These are phyloP conservation scores for Pulchroboletus neoregius DNA, from an alignment of 1,284 basidiomycete species.

Conservation along the genomic window DNA sequence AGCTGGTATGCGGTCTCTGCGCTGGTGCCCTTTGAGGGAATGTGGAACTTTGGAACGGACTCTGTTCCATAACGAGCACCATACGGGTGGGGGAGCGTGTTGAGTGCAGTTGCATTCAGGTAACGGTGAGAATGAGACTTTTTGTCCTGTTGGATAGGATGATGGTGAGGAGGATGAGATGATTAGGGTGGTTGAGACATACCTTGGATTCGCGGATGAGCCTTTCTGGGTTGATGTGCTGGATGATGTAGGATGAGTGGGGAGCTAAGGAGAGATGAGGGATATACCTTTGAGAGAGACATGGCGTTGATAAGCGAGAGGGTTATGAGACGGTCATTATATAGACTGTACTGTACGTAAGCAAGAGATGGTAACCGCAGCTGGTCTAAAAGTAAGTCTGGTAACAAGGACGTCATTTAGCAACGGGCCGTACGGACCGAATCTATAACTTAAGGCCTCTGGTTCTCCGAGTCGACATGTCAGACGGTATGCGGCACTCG, in stretches of 20 bases:
- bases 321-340: background rate
- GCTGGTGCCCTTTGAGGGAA: conserved; percentile 58
- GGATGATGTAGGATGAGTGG: background rate
- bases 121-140: conserved; percentile 38
- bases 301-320: conserved; percentile 21
- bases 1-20: conserved; percentile 71
- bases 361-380: too few species aligned
- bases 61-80: conserved; percentile 61
- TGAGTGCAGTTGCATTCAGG: conserved; percentile 37
- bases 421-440: too few species aligned
- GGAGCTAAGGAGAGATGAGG: background rate
- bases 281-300: conserved; percentile 48
- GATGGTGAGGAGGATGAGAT: background rate
- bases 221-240: conserved; percentile 64
- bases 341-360: background rate
- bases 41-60: conserved; percentile 63
- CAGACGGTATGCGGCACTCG: conserved; percentile 24
- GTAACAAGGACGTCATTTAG: too few species aligned
- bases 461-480: too few species aligned
- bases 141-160: conserved; percentile 40
- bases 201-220: conserved; percentile 57
- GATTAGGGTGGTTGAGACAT: conserved; percentile 2
- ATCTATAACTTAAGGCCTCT: too few species aligned
- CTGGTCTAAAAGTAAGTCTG: too few species aligned
- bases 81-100: conserved; percentile 45